Evolutionary conservation across 2,329 filamentous ascomycete genomes (phyloP), one percentile per base, ranked within the genome.

Genomic region (Penicillium digitatum): DNA sequence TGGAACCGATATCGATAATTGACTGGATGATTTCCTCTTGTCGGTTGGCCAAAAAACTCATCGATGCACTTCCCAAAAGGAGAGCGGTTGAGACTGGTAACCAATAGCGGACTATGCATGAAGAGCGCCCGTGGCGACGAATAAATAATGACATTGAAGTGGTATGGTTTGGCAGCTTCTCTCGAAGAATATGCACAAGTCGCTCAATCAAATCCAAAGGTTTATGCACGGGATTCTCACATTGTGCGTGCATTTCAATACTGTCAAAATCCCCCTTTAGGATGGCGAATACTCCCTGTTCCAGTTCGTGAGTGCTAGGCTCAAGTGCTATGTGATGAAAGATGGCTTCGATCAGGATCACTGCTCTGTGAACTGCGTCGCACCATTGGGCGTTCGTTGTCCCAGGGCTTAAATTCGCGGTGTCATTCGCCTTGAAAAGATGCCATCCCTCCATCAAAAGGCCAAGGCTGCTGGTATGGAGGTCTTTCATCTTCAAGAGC

Each of bases 381-480:
- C 91, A 94, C 85, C 85, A 88, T 57, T 82, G 78, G 22, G 79
- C 72, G 26, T 34, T 67, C 67, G 43, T 77, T 66, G 22, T 45
- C 31, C 29, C 67, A 51, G 78, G 75, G 32, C 74, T 71, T 52
- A 79, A 74, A 18, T 76, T 76, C 49, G 79, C 78, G 38, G 83
- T 81, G 38, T 86, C 82, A 16, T 80, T 80, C 20, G 81, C 77
- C 40, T 82, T 82, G 63, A 89, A 85, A 47, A 84, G 85, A 45
- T 96, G 77, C 3, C 89, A 91, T 69, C 96, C 90, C 52, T 93
- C 90, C 63, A 96, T 86, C 26, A 99, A 77, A 5, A 96, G 84
- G 16, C 94, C 94, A 4, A 97, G 79, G 1, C 90, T 89, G 66
- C 89, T 92, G 1, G 93, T 90, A 52, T 90, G 91, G 72, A 93